Base-by-base conservation (phyloP, 1,139 yeast species). In the Geotrichum aggregatum region DNA sequence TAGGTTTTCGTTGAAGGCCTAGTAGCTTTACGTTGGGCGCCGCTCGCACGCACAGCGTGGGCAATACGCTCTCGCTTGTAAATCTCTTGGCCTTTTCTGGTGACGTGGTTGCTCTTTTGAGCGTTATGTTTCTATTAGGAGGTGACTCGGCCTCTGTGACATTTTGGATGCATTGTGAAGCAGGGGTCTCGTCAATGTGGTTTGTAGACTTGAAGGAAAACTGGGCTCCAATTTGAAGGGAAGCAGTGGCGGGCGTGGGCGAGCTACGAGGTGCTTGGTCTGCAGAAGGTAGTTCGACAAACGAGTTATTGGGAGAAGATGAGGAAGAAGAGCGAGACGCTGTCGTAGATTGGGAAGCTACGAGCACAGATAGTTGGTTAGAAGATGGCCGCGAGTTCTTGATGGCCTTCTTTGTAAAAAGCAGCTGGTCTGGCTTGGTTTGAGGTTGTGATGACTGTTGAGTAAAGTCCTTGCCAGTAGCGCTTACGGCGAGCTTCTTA, bases 11-110 rank as follows among this genome's bases (percentile, higher is more conserved):
- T 14, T 31, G 35, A 14, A 42, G 31, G 14, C 46, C 46, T 16
- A 42, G 38, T 11, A 39, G 36, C 8, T 46, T 46, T 14, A 49
- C 48, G 8, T 26, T 24, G 19, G 52, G 47, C 4, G 51, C 43
- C 3, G 34, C 41, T 13, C 52, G 22, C n/a, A 22, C 28, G 30
- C 42, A 39, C 8, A 49, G 48, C 6, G 44, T 22, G 2, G 52
- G 52, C n/a, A 49, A 44, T 7, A 49, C 47, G 28, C 44, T 33
- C 19, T 49, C 52, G 18, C 48, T 28, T 3, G 52, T 31, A 28
- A 42, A 13, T 8, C 46, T 24, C 19, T 31, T 28, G 46, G 35
- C 26, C 36, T 42, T 42, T 19, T 30, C 38, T 16, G 44, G 44
- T 13, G 44, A 41, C 34, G 34, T 41, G 2, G n/a, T 19, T 4